Evolutionary conservation across 1,139 yeast genomes (phyloP), one percentile per base, ranked within the genome.

Genomic region (Petasospora fabianii): DNA sequence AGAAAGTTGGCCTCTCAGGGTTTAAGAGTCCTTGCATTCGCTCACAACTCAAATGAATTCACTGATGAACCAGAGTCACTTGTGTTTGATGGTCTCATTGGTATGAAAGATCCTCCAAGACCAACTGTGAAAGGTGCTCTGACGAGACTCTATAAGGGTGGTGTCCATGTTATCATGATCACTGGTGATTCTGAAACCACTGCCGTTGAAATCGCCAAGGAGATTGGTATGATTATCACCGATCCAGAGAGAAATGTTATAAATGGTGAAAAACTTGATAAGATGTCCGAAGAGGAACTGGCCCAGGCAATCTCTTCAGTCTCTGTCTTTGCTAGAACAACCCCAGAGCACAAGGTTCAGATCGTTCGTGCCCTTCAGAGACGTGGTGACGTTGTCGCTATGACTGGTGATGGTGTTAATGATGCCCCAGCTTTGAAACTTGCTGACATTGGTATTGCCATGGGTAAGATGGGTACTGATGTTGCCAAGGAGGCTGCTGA

Each of bases 391-490:
- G 82, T 90, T 47, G 98, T 92, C 35, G 98, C 97, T 30, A 92
- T 92, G 98, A 92, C 97, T 10, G 98, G 98, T 50, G 98, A 92
- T 63, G 98, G 98, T 64, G 98, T 92, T 20, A 92, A 92, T 60
- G 98, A 92, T 65, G 97, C 98, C 0, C 98, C 98, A n/a, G 97
- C 98, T 5, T 74, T 92, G 55, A 92, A 92, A 61, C 72, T 90
- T 56, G 98, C 98, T 3, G 96, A 92, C 62, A 94, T 92, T 53
- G 98, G 98, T 54, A 90, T 92, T 53, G 84, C 96, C 24, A 92
- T 92, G 98, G 98, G 98, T 47, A 79, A 80, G 55, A 79, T 84
- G 64, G 98, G 98, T 43, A 92, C 98, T 1, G 98, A 92, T 62
- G 98, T 92, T 35, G 98, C 98, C 35, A 92, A 92, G 58, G 98